A percentile compares a stretch with the other conserved stretches of the same genome.
These are phyloP conservation scores for Globisporangium nunn DNA, from an alignment of 352 stramenopile species.

Conservation along the genomic window DNA sequence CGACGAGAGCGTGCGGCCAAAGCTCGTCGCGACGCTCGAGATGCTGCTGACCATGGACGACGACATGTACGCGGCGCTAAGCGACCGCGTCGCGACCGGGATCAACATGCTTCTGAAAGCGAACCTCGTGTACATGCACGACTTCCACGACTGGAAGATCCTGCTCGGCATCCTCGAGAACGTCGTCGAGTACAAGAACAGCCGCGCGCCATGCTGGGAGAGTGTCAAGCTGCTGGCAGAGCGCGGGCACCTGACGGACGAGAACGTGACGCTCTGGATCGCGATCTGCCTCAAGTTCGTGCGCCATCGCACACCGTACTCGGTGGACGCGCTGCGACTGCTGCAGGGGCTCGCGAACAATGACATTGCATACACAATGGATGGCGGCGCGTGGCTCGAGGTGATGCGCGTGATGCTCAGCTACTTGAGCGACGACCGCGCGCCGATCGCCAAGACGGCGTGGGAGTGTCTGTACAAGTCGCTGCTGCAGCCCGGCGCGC, in stretches of 20 bases:
- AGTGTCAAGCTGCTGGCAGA: slow-evolving; percentile 67
- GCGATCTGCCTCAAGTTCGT: slow-evolving; percentile 73
- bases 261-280: slow-evolving; percentile 81
- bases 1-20: slow-evolving; percentile 69
- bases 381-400: slow-evolving; percentile 67
- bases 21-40: slow-evolving; percentile 76
- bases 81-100: slow-evolving; percentile 67
- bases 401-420: slow-evolving; percentile 84
- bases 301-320: slow-evolving; percentile 68
- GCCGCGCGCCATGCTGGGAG: slow-evolving; percentile 65
- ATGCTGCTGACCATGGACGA: slow-evolving; percentile 72
- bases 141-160: slow-evolving; percentile 76
- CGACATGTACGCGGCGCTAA: slow-evolving; percentile 76
- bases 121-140: slow-evolving; percentile 85
- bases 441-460: slow-evolving; percentile 68
- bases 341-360: slow-evolving; percentile 70
- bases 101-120: slow-evolving; percentile 84
- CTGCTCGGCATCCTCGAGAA: slow-evolving; percentile 68
- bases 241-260: slow-evolving; percentile 60
- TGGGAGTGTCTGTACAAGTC: slow-evolving; percentile 84
- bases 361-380: slow-evolving; percentile 68
- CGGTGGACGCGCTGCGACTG: slow-evolving; percentile 66
- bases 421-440: slow-evolving; percentile 75
- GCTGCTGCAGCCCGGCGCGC: slow-evolving; percentile 60
- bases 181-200: slow-evolving; percentile 75